Evolutionary conservation across 331 rosid species (phyloP).

Genomic region (Prunus yedoensis): DNA sequence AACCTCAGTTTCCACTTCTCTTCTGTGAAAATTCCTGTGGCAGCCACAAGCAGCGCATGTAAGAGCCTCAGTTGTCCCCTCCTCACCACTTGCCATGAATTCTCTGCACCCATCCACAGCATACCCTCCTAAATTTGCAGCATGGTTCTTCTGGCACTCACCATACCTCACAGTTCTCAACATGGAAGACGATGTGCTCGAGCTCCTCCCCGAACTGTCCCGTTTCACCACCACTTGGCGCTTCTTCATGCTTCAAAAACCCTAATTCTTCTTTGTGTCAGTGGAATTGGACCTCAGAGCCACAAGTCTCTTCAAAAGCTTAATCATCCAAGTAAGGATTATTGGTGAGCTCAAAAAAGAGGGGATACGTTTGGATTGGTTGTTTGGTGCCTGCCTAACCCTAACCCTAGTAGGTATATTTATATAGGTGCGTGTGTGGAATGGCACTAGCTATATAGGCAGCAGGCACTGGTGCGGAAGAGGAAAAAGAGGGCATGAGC

Average conservation of each 20-base stretch:
- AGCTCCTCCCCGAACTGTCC: slow-evolving; percentile 34
- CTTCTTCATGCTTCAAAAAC: slow-evolving; percentile 60
- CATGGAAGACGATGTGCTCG: slow-evolving; percentile 49
- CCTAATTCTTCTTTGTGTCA: neutral
- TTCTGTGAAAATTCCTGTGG: slow-evolving; percentile 78
- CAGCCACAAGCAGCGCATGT: slow-evolving; percentile 91
- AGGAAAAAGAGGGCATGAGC: slow-evolving; percentile 22
- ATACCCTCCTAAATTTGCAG: slow-evolving; percentile 82
- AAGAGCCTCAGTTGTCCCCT: slow-evolving; percentile 59
- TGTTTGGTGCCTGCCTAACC: slow-evolving; percentile 38
- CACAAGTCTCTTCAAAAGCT: neutral
- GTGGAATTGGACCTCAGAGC: neutral
- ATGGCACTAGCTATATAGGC: slow-evolving; percentile 17
- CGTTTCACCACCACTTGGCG: slow-evolving; percentile 67
- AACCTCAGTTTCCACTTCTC: slow-evolving; percentile 79
- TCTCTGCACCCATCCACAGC: slow-evolving; percentile 93
- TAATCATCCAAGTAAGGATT: neutral
- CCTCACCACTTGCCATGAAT: slow-evolving; percentile 66
- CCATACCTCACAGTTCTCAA: slow-evolving; percentile 52
- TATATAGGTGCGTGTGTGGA: slow-evolving; percentile 33
- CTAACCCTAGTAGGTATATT: slow-evolving; percentile 65
- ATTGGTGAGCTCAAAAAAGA: neutral
- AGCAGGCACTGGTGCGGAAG: neutral
- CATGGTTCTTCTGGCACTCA: slow-evolving; percentile 93
- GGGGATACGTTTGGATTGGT: neutral